Percentiles rank a stretch among this genome's conserved stretches.
phyloP scores from a whole-genome alignment of 164 flowering plant species.

The Tetracentron sinense region DNA sequence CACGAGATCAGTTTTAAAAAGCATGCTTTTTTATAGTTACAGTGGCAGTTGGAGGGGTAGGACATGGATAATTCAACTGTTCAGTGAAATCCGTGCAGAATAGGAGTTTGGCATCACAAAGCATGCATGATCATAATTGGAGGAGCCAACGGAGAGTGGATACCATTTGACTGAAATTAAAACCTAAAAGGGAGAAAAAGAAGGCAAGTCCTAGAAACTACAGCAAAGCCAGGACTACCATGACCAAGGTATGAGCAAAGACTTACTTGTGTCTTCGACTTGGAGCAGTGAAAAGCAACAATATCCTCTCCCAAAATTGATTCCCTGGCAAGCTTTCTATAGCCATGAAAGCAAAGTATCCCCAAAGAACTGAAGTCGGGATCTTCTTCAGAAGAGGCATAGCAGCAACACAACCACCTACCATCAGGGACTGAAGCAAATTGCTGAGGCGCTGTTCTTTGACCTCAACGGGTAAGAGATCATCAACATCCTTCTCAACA shows the following conservation, averaged over 20 bases:
- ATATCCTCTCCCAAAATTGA: constrained; percentile 44
- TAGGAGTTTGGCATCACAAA: too few species aligned
- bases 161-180: too few species aligned
- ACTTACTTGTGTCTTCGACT: constrained; percentile 40
- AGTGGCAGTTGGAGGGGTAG: too few species aligned
- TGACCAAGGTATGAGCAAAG: background rate
- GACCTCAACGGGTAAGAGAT: constrained; percentile 38
- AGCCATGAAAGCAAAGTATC: constrained; percentile 45
- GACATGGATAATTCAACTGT: too few species aligned
- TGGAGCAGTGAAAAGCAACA: constrained; percentile 40
- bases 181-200: too few species aligned
- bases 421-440: constrained; percentile 37
- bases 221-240: background rate
- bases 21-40: too few species aligned
- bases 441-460: constrained; percentile 41
- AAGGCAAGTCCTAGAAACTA: too few species aligned
- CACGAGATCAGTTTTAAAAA: too few species aligned
- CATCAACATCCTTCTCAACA: constrained; percentile 38
- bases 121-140: too few species aligned
- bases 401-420: constrained; percentile 40
- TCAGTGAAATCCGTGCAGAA: too few species aligned
- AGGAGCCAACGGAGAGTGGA: too few species aligned
- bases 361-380: constrained; percentile 46
- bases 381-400: constrained; percentile 43
- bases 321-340: constrained; percentile 45